Conservation (phyloP, 305 asterid genomes). For the Nicotiana rustica region DNA sequence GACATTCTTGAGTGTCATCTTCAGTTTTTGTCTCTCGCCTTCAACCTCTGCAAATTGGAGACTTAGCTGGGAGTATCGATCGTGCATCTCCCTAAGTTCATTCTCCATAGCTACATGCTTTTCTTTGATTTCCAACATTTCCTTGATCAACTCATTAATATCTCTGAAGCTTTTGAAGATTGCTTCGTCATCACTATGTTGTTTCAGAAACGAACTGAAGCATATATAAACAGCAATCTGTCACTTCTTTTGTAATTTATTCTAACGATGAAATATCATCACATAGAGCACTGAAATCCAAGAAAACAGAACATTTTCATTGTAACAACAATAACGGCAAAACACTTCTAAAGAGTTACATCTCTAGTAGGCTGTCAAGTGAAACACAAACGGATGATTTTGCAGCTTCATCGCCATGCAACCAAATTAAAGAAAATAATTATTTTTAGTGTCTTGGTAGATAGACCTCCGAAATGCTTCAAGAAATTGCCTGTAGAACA, state of each 20-base stretch:
- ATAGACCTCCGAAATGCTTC: constrained; percentile 10
- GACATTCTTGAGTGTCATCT: constrained; percentile 82
- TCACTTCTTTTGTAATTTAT: constrained; percentile 11
- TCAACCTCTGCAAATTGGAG: constrained; percentile 98
- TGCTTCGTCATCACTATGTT: constrained; percentile 88
- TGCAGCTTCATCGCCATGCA: background rate
- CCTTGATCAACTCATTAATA: constrained; percentile 86
- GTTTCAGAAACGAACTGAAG: constrained; percentile 85
- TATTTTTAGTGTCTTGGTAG: background rate
- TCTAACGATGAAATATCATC: background rate
- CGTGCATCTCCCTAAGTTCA: constrained; percentile 91
- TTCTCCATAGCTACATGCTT: constrained; percentile 69
- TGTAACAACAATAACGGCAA: background rate
- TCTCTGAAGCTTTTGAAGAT: constrained; percentile 88
- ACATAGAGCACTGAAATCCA: background rate
- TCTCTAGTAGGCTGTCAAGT: background rate
- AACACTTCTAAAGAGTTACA: constrained; percentile 7
- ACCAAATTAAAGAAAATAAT: constrained; percentile 13
- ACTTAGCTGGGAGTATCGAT: constrained; percentile 87
- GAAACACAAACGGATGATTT: background rate
- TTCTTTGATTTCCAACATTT: constrained; percentile 84
- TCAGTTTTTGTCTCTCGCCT: constrained; percentile 95
- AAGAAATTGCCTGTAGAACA: background rate
- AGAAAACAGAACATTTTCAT: background rate
- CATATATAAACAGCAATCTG: background rate